Evolutionary conservation across 1,284 basidiomycete species (phyloP), one percentile per base, ranked within the genome.

Genomic region (Vanrija sp.): DNA sequence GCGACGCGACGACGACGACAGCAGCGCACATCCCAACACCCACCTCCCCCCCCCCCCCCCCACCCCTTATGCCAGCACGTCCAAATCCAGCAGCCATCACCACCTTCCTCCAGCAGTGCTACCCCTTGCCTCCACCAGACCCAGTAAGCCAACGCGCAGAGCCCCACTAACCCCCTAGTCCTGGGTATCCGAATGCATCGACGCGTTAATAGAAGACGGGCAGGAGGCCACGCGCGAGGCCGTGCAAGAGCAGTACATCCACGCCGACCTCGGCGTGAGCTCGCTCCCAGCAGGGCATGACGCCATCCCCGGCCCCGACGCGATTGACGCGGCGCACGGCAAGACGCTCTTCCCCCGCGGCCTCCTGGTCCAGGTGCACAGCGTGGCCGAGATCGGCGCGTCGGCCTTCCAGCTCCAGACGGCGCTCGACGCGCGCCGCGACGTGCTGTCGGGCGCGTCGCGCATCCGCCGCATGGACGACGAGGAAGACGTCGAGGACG

Each of bases 401-500:
- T 69, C 66, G 2, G 75, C 73, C 4, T 72, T 74, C 50, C 58
- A 68, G 37, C 68, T 74, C 5, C 61, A 66, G 31, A 71, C 64
- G 15, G 59, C 63, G 2, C 66, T 69, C 49, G 72, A 76, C 46
- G 65, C 66, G 51, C 66, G 75, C 2, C 62, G 65, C 20, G 75
- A 75, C 41, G 65, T 75, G 1, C 50, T 76, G 14, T 66, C 66
- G 1, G 75, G 75, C 25, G 61, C 57, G 19, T 69, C 64, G 38
- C 55, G 65, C 16, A 74, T 76, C 31, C 46, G 73, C 14, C 51
- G 72, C 24, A 67, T 76, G 57, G 66, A 64, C 38, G 72, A 75
- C 43, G 55, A 58, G n/a, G 65, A 60, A 10, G 65, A 62, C 15
- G 52, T 53, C 38, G 61, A 55, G 8, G 58, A 53, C 12, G 56